Conservation (phyloP, 345 rosid genomes). For the Moricandia moricandioides region DNA sequence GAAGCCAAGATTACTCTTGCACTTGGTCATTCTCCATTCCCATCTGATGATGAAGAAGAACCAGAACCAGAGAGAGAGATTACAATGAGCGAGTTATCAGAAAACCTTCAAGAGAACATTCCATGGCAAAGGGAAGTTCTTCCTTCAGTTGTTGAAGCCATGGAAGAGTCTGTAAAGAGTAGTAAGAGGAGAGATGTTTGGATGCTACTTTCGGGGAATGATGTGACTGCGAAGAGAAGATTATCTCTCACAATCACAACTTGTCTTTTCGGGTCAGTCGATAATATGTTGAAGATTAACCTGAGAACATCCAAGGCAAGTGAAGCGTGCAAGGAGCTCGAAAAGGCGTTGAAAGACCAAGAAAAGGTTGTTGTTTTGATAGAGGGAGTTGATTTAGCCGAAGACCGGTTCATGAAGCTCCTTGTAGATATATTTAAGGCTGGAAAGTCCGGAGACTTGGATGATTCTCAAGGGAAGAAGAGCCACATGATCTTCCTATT, state of each 20-base stretch:
- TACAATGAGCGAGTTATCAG: slow-evolving; percentile 26
- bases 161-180: slow-evolving; percentile 39
- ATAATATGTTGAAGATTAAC: slow-evolving; percentile 48
- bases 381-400: slow-evolving; percentile 64
- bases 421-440: slow-evolving; percentile 50
- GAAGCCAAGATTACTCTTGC: slow-evolving; percentile 75
- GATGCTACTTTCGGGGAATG: slow-evolving; percentile 70
- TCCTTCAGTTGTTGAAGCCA: slow-evolving; percentile 49
- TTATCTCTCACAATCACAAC: slow-evolving; percentile 63
- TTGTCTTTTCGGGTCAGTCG: slow-evolving; percentile 50
- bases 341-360: slow-evolving; percentile 28
- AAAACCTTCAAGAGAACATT: slow-evolving; percentile 55
- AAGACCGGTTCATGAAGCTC: slow-evolving; percentile 44
- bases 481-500: slow-evolving; percentile 53
- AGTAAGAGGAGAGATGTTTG: slow-evolving; percentile 42
- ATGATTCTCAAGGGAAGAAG: slow-evolving; percentile 12
- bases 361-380: slow-evolving; percentile 53
- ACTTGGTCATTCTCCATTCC: slow-evolving; percentile 56
- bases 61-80: not conserved
- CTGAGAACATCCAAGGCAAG: slow-evolving; percentile 27
- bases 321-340: slow-evolving; percentile 40
- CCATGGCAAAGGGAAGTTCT: slow-evolving; percentile 71
- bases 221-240: slow-evolving; percentile 67
- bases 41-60: slow-evolving; percentile 38
- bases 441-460: slow-evolving; percentile 37